phyloP scores from a whole-genome alignment of 352 stramenopile species.

The Pythium sukuiense region DNA sequence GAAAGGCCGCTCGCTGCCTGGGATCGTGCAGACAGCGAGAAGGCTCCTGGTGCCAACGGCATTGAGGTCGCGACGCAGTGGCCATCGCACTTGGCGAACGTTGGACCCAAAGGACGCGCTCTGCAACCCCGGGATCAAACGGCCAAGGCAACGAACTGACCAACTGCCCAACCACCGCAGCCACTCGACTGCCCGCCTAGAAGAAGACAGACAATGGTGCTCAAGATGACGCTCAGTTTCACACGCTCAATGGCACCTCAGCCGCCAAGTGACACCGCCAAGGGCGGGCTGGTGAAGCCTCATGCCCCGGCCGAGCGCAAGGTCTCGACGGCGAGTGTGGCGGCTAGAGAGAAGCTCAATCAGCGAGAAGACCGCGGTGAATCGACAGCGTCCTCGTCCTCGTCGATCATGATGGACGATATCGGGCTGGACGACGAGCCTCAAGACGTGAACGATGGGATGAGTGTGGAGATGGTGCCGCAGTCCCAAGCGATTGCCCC shows the following conservation, averaged over 20 bases:
- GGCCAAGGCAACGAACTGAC: neutral
- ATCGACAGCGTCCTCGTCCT: slow-evolving; percentile 16
- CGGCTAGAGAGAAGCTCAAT: slow-evolving; percentile 18
- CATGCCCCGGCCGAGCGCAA: slow-evolving; percentile 11
- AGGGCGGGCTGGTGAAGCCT: slow-evolving; percentile 4
- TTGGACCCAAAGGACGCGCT: neutral
- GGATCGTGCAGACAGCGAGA: slow-evolving; percentile 9
- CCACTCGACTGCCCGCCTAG: neutral
- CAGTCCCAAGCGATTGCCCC: neutral
- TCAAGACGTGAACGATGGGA: slow-evolving; percentile 7
- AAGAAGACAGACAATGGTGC: slow-evolving; percentile 30
- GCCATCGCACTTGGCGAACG: slow-evolving; percentile 3
- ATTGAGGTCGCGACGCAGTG: neutral
- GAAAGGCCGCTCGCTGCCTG: neutral
- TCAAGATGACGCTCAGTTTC: slow-evolving; percentile 43
- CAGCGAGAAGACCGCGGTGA: slow-evolving; percentile 13
- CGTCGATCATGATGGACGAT: slow-evolving; percentile 15
- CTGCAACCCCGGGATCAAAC: neutral
- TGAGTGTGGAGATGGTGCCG: neutral
- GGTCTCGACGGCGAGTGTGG: slow-evolving; percentile 12
- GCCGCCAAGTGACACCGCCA: neutral
- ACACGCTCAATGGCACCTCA: slow-evolving; percentile 25
- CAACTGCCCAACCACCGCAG: too few relatives aligned
- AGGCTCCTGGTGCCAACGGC: neutral
- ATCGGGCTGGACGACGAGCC: slow-evolving; percentile 12